Conservation (phyloP, 768 basidiomycete species). For the Kwoniella heveanensis region DNA sequence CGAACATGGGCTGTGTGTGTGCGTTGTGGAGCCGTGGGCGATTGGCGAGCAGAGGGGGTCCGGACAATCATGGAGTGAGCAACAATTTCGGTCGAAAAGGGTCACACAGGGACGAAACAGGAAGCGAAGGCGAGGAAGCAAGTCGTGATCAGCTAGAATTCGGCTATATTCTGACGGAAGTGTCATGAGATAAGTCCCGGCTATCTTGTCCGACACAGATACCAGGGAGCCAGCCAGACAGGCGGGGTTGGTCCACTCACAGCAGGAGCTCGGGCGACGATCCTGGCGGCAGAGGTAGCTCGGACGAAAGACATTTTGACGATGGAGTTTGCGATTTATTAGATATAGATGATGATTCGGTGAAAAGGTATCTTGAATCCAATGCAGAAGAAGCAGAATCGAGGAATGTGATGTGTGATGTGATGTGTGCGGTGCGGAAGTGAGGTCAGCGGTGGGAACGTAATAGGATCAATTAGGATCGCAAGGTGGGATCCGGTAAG, state of each 20-base stretch:
- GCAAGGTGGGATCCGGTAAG: background rate
- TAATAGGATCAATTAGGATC: background rate
- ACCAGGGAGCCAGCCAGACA: too few species aligned
- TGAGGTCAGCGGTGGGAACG: conserved; percentile 2
- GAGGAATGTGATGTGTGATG: conserved; percentile 1
- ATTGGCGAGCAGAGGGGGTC: background rate
- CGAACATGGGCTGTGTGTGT: conserved; percentile 29
- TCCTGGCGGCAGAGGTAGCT: conserved; percentile 23
- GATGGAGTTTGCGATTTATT: background rate
- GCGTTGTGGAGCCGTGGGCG: too few species aligned
- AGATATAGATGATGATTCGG: background rate
- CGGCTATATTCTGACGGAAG: too few species aligned
- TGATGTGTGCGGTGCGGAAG: background rate
- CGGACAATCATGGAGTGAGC: too few species aligned
- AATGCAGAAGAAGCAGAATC: too few species aligned
- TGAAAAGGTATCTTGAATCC: too few species aligned
- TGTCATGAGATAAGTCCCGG: too few species aligned
- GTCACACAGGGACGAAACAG: too few species aligned
- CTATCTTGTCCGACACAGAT: too few species aligned
- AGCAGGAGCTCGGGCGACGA: conserved; percentile 33
- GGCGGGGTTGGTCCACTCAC: conserved; percentile 35
- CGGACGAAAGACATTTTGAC: conserved; percentile 21
- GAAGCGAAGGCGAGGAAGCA: background rate
- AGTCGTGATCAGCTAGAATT: background rate
- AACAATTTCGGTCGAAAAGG: too few species aligned